Base-by-base conservation (phyloP, 768 basidiomycete species). In the Tulasnella sp. region DNA sequence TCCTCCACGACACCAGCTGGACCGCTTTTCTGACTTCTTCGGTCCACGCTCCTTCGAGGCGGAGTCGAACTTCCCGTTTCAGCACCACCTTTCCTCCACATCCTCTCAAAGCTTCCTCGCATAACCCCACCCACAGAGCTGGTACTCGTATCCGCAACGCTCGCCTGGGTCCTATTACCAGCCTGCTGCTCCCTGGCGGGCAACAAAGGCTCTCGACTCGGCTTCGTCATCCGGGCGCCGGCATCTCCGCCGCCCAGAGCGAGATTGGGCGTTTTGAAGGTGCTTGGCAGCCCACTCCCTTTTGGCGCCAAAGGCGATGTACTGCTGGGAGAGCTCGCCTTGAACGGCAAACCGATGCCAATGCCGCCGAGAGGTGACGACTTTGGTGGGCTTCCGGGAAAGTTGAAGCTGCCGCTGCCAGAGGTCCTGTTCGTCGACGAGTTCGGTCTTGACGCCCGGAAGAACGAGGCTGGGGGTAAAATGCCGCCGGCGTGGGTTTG, bases 171-270 rank as follows among this genome's bases (percentile, higher is more conserved):
- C 11, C 40, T 34, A 14, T 50, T 54, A 74, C 78, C 84, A 80
- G 83, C 81, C 31, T 84, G 84, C 75, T 80, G 81, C 34, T 84
- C 85, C n/a, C 88, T 86, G 58, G 91, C 85, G 9, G 94, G 93
- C 4, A 95, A 88, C 64, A 95, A 87, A 1, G 93, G 93, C 81
- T 95, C 94, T 42, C 92, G 90, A 84, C 93, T 94, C 80, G 89
- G 90, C 84, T 93, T 94, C 7, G 48, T 41, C 46, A 78, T 58
- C n/a, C 85, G 76, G 31, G 60, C 86, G 85, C 46, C 82, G 81
- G 31, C 84, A 84, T 73, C 83, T 80, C 60, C 69, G 22, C 75
- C 74, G n/a, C 76, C 76, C 40, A 76, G 34, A 18, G 77, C 54
- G 54, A 40, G 60, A 54, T 60, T 72, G 77, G 54, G 50, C 34